Percentiles rank a stretch among this genome's conserved stretches.
Evolutionary conservation across 345 rosid genomes (phyloP).

Genomic region (Brassica cretica): DNA sequence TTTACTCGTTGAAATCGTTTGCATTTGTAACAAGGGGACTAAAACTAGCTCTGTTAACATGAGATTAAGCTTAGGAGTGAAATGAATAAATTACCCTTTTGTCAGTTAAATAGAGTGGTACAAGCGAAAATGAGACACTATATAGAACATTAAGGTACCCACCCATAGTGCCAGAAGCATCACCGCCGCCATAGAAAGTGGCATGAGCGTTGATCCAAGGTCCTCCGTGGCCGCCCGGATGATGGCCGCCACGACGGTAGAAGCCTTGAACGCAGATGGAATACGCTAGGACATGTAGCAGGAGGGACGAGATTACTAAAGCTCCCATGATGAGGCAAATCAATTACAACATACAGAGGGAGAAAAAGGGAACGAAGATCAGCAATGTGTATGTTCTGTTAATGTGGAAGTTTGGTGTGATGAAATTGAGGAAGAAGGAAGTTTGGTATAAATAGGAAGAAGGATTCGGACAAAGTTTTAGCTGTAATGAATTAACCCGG

Average conservation of each 20-base stretch:
- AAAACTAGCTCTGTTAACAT: not conserved
- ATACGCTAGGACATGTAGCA: slow-evolving; percentile 22
- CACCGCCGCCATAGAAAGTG: slow-evolving; percentile 77
- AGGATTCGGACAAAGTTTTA: slow-evolving; percentile 24
- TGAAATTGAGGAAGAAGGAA: slow-evolving; percentile 24
- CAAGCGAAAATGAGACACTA: not conserved
- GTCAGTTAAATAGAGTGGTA: not conserved
- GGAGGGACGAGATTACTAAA: slow-evolving; percentile 11
- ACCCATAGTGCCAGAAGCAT: slow-evolving; percentile 90
- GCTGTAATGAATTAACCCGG: slow-evolving; percentile 37
- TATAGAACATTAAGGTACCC: slow-evolving; percentile 45
- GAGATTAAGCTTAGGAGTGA: not conserved
- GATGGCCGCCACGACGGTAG: slow-evolving; percentile 33
- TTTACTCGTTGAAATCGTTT: slow-evolving; percentile 5
- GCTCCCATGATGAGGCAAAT: slow-evolving; percentile 28
- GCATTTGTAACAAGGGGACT: slow-evolving; percentile 2
- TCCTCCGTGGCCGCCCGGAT: slow-evolving; percentile 42
- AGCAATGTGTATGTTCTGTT: slow-evolving; percentile 17
- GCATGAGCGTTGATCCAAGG: slow-evolving; percentile 77
- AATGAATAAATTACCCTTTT: slow-evolving; percentile 6
- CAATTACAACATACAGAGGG: slow-evolving; percentile 24
- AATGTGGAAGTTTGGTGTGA: slow-evolving; percentile 6
- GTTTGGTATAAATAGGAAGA: slow-evolving; percentile 29
- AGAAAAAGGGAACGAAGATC: not conserved
- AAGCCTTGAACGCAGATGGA: slow-evolving; percentile 23